Evolutionary conservation across 177 flowering plant species (phyloP), one percentile per base, ranked within the genome.

Genomic region (Tripterygium wilfordii): DNA sequence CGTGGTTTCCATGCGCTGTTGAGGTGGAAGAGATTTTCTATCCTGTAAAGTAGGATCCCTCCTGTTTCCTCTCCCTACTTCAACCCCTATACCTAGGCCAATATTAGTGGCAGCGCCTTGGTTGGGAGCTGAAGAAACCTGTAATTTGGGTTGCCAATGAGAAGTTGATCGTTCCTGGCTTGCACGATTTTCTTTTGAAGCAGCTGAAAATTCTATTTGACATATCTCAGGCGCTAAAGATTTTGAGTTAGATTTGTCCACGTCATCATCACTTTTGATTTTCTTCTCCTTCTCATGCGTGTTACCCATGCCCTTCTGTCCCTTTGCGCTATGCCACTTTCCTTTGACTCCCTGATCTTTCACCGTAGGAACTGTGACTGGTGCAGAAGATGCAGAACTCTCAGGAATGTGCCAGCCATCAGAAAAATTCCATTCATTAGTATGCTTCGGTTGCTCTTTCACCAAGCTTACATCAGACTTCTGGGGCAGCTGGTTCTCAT

Each of bases 121-220:
- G 57, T 65, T 66, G 33, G 62, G 48, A 18, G 51, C 42, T 1
- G 62, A 21, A 60, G 25, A 27, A 2, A 58, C 42, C 48, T 74
- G 84, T 28, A 79, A 51, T 53, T 86, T 92, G 26, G 96, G 91
- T 63, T 86, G 88, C 96, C 96, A 85, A 15, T 83, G 92, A 59
- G 92, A 64, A 31, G 69, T 30, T 8, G 65, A 25, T 6, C 69
- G 71, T 32, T 78, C 87, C 17, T 61, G 69, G 50, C 13, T 56
- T 27, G 44, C 64, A 35, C 66, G 74, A 44, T 30, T 72, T 51
- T 74, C 90, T 65, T 65, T 74, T 3, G 42, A 38, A 53, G 46
- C 54, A 42, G 35, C 52, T 51, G 57, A 36, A 48, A 56, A 56
- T 28, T 74, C 89, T 17, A 25, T 27, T 51, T 75, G 88, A 45